Base-by-base conservation (phyloP, 257 asterid genomes). In the Eucommia ulmoides region DNA sequence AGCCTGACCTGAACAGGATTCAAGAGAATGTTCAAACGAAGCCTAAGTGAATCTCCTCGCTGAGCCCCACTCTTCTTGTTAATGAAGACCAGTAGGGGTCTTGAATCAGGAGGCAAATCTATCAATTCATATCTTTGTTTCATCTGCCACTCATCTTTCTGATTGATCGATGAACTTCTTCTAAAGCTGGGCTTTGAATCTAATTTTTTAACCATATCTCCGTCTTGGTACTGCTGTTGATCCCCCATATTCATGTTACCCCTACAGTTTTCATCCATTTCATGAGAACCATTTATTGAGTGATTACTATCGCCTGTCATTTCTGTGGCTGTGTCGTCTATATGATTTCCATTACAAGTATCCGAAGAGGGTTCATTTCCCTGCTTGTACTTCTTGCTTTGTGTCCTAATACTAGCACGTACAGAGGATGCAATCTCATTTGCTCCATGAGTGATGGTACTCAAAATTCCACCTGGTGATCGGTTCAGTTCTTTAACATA, bases 31-130 rank as follows among this genome's bases (percentile, higher is more conserved):
- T 83, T 83, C 54, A 91, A 69, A 55, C 95, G 75, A 65, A 64
- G 97, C 73, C 72, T 82, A 62, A 86, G 81, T 35, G 94, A 69
- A 60, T 79, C 71, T 59, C 97, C 99, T 50, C 94, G 69, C 71
- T 81, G 97, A 67, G 99, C 99, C 62, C 99, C 99, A 77, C 99
- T 91, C 73, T 86, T 91, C 71, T 75, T 83, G 79, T 86, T 91
- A 59, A 83, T 75, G 57, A 86, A 86, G 53, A 83, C 94, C 54
- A 91, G 64, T 65, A 91, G 67, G 45, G 99, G 97, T 59, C 99
- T 81, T 29, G 95, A 81, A 33, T 86, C 97, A 52, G 91, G 68
- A 54, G 97, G 95, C 67, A 91, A 74, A 67, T 91, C 96, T 61
- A 80, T 59, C 88, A 91, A 66, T 61, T 91, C 99, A 60, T 77